These are phyloP conservation scores for Rubia peregrina DNA, from an alignment of 305 asterid genomes.

Conservation along the genomic window DNA sequence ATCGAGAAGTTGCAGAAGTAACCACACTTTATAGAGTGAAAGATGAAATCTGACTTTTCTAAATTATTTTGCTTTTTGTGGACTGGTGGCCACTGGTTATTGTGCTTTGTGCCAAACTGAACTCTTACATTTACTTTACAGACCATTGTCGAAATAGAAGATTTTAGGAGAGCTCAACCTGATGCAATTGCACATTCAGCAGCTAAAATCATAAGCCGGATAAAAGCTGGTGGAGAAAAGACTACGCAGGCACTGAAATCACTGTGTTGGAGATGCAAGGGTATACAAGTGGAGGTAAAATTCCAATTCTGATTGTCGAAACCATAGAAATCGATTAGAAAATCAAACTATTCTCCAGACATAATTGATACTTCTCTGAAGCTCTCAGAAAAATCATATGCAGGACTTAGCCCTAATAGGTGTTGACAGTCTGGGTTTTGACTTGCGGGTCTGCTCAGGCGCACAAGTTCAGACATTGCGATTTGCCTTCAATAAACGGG, in stretches of 20 bases:
- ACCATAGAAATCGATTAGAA: background rate
- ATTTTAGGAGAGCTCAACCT: constrained; percentile 76
- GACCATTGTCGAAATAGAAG: constrained; percentile 70
- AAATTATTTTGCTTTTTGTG: background rate
- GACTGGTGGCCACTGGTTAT: background rate
- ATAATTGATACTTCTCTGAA: too few species aligned
- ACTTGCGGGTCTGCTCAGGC: constrained; percentile 86
- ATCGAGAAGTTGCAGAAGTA: background rate
- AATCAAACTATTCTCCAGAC: background rate
- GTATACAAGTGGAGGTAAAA: constrained; percentile 97
- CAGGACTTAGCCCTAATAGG: constrained; percentile 84
- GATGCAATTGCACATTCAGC: constrained; percentile 96
- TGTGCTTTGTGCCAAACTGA: background rate
- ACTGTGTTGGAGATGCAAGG: constrained; percentile 93
- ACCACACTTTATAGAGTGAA: background rate
- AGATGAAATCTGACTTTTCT: background rate
- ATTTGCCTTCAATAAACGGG: constrained; percentile 81
- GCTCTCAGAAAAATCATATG: constrained; percentile 7
- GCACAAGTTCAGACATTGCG: constrained; percentile 87
- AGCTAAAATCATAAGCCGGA: constrained; percentile 70
- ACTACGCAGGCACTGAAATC: constrained; percentile 82
- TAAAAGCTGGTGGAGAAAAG: constrained; percentile 91
- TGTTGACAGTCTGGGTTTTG: constrained; percentile 86
- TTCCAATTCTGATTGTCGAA: too few species aligned
- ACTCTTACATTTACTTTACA: constrained; percentile 35